A percentile compares a stretch with the other conserved stretches of the same genome.
Conservation (phyloP, 805 yeast species). For the Candida pseudoglaebosa region DNA sequence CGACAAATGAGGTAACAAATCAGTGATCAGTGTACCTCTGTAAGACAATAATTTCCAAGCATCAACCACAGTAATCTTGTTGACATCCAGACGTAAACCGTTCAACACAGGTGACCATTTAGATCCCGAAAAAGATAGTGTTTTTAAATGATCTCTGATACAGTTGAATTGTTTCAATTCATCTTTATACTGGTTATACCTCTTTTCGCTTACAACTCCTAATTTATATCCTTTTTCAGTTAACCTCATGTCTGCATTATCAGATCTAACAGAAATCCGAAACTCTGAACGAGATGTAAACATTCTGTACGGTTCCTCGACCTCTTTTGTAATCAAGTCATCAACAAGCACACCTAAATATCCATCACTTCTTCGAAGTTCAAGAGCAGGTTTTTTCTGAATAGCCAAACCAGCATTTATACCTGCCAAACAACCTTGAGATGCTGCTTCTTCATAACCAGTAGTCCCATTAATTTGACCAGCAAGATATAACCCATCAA, state of each 20-base stretch:
- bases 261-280: slow-evolving; percentile 84
- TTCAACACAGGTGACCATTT: slow-evolving; percentile 59
- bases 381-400: slow-evolving; percentile 40
- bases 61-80: slow-evolving; percentile 26
- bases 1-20: slow-evolving; percentile 25
- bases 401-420: slow-evolving; percentile 79
- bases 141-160: slow-evolving; percentile 43
- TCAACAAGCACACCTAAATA: slow-evolving; percentile 91
- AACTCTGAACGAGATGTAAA: slow-evolving; percentile 95
- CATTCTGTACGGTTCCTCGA: slow-evolving; percentile 96
- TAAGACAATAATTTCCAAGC: slow-evolving; percentile 74
- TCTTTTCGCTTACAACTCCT: slow-evolving; percentile 62
- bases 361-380: slow-evolving; percentile 73
- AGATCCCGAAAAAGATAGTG: slow-evolving; percentile 46
- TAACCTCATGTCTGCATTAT: slow-evolving; percentile 86
- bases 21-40: slow-evolving; percentile 34
- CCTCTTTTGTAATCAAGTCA: slow-evolving; percentile 92
- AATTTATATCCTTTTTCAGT: slow-evolving; percentile 61
- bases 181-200: slow-evolving; percentile 47
- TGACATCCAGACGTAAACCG: slow-evolving; percentile 48
- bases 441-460: slow-evolving; percentile 98
- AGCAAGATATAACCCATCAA: slow-evolving; percentile 79
- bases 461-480: slow-evolving; percentile 99
- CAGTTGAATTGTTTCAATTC: slow-evolving; percentile 46
- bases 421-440: slow-evolving; percentile 95